Evolutionary conservation across 2,329 filamentous ascomycete species (phyloP).

Genomic region (Monilinia fructicola): DNA sequence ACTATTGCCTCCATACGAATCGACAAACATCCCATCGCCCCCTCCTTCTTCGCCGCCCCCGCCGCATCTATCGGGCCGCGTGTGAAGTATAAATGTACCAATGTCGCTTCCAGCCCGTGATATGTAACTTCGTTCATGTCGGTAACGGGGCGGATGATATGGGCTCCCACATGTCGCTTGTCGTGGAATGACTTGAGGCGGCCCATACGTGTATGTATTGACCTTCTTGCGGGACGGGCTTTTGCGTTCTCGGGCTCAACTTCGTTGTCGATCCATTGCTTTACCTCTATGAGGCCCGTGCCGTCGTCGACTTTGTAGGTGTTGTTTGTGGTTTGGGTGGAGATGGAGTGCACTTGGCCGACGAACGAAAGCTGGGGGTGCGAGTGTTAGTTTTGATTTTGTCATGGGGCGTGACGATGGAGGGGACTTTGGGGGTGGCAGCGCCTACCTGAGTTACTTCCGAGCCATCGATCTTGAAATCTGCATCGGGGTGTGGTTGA

Average conservation of each 20-base stretch:
- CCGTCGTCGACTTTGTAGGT: conserved; percentile 95
- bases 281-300: conserved; percentile 87
- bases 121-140: conserved; percentile 93
- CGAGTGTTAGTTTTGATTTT: conserved; percentile 20
- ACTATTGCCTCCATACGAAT: conserved; percentile 42
- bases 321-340: conserved; percentile 83
- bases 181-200: conserved; percentile 80
- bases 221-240: conserved; percentile 62
- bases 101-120: conserved; percentile 86
- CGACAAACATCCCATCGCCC: conserved; percentile 42
- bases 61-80: conserved; percentile 56
- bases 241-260: conserved; percentile 46
- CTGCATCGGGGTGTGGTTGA: conserved; percentile 69
- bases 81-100: conserved; percentile 81
- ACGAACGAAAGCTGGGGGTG: conserved; percentile 71
- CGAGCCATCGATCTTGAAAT: conserved; percentile 79
- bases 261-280: conserved; percentile 68
- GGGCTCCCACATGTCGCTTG: conserved; percentile 77
- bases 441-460: conserved; percentile 59
- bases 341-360: conserved; percentile 85
- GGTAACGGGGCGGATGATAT: conserved; percentile 74
- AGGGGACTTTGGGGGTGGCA: background rate
- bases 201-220: conserved; percentile 81
- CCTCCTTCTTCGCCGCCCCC: conserved; percentile 41
- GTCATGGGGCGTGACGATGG: too few species aligned